Evolutionary conservation across 2,329 filamentous ascomycete genomes (phyloP).

Genomic region (Hypocreales sp.): DNA sequence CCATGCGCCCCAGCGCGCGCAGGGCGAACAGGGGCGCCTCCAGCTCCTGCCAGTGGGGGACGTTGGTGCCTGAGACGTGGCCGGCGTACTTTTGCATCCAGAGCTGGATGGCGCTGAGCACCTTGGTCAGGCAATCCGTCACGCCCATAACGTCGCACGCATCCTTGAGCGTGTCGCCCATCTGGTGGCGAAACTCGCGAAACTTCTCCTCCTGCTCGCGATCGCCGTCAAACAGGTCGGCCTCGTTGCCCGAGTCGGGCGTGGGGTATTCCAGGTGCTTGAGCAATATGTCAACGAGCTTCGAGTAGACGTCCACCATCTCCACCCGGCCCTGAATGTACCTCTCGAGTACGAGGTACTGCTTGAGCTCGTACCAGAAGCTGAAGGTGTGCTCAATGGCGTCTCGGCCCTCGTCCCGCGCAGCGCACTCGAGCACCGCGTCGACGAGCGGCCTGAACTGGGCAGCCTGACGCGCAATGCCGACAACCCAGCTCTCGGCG

Average conservation of each 20-base stretch:
- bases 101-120: constrained; percentile 67
- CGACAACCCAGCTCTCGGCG: constrained; percentile 84
- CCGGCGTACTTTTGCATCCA: constrained; percentile 78
- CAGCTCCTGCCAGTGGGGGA: constrained; percentile 91
- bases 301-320: constrained; percentile 69
- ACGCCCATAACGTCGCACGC: constrained; percentile 93
- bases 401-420: constrained; percentile 75
- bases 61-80: constrained; percentile 55
- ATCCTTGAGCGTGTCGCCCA: constrained; percentile 96
- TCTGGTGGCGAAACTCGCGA: constrained; percentile 86
- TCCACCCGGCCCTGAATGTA: constrained; percentile 71
- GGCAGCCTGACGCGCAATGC: constrained; percentile 69
- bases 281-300: constrained; percentile 85
- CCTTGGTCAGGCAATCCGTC: constrained; percentile 78
- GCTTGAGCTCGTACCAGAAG: constrained; percentile 98
- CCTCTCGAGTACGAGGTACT: constrained; percentile 80
- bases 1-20: constrained; percentile 93
- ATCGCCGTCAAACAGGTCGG: constrained; percentile 88
- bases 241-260: constrained; percentile 56
- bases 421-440: constrained; percentile 79
- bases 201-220: constrained; percentile 95
- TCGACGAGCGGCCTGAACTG: constrained; percentile 80
- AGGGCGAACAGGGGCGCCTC: constrained; percentile 92
- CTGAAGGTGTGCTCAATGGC: constrained; percentile 87
- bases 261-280: constrained; percentile 77